Conservation (phyloP, 768 basidiomycete species). For the Mycena albidolilacea region DNA sequence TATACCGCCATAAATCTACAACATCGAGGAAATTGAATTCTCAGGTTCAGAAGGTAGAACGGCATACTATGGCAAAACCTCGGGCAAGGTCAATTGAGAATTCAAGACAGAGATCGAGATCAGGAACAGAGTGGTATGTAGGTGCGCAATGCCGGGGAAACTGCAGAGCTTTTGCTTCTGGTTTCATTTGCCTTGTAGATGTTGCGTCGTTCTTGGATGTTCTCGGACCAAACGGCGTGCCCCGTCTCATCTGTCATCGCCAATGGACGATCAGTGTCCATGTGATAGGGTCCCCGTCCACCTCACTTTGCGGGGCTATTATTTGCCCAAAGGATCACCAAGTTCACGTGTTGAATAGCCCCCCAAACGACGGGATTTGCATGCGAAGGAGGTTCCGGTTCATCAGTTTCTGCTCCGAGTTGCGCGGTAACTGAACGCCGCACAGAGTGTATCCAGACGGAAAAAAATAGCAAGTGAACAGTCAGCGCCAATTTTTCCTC, state of each 20-base stretch:
- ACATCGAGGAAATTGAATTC: not conserved
- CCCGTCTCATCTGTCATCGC: no score
- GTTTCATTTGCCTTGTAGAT: not conserved
- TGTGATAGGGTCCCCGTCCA: not conserved
- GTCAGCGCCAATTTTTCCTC: not conserved
- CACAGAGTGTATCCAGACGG: no score
- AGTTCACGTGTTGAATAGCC: no score
- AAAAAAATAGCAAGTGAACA: no score
- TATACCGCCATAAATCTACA: not conserved
- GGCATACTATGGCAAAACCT: slow-evolving; percentile 28
- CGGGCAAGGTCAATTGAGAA: slow-evolving; percentile 15
- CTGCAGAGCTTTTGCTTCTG: not conserved
- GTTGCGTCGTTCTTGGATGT: not conserved
- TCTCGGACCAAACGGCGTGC: not conserved
- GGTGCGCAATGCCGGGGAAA: slow-evolving; percentile 26
- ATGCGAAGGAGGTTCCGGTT: no score
- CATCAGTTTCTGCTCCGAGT: no score
- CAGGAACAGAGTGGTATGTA: not conserved
- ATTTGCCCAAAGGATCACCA: no score
- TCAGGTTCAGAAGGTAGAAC: not conserved
- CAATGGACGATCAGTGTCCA: not conserved
- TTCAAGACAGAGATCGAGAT: not conserved
- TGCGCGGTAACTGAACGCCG: no score
- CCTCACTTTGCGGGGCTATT: no score
- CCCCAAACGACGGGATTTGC: no score